Conservation (phyloP, 192 early-diverging fungal genomes). For the Coemansia sp. region DNA sequence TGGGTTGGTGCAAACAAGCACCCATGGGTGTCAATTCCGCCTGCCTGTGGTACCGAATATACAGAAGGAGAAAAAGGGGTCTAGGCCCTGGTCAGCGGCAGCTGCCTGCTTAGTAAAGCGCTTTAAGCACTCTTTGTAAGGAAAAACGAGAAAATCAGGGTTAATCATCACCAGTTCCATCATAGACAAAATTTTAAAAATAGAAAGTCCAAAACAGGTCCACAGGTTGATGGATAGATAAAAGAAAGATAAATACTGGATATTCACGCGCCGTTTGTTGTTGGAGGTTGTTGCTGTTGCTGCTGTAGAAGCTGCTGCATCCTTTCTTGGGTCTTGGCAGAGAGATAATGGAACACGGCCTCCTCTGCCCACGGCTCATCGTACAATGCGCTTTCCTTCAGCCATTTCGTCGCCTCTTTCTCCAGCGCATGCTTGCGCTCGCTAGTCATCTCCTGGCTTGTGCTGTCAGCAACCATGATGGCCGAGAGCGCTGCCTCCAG, state of each 20-base stretch:
- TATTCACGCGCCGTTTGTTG: slow-evolving; percentile 7
- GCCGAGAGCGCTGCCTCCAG: slow-evolving; percentile 49
- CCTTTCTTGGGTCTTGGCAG: slow-evolving; percentile 60
- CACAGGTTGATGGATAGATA: neutral
- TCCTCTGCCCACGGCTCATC: slow-evolving; percentile 75
- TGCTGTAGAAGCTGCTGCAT: slow-evolving; percentile 53
- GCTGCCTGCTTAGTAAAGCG: neutral
- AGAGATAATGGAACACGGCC: slow-evolving; percentile 88
- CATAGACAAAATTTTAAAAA: neutral
- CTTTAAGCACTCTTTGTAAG: neutral
- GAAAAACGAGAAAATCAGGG: neutral
- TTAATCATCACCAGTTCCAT: too few species aligned
- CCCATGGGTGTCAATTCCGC: too few species aligned
- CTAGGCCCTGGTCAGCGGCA: neutral
- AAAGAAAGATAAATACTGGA: neutral
- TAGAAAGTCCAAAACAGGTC: neutral
- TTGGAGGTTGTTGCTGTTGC: slow-evolving; percentile 34
- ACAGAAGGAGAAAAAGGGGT: neutral
- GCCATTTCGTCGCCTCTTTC: slow-evolving; percentile 45
- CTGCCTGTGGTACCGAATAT: too few species aligned
- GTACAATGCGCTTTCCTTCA: slow-evolving; percentile 53
- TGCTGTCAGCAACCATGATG: slow-evolving; percentile 42
- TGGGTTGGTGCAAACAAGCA: too few species aligned
- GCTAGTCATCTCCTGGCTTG: slow-evolving; percentile 25
- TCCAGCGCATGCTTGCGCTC: slow-evolving; percentile 37